A percentile compares a stretch with the other conserved stretches of the same genome.
phyloP scores from a whole-genome alignment of 345 rosid species.

The Draba incana region DNA sequence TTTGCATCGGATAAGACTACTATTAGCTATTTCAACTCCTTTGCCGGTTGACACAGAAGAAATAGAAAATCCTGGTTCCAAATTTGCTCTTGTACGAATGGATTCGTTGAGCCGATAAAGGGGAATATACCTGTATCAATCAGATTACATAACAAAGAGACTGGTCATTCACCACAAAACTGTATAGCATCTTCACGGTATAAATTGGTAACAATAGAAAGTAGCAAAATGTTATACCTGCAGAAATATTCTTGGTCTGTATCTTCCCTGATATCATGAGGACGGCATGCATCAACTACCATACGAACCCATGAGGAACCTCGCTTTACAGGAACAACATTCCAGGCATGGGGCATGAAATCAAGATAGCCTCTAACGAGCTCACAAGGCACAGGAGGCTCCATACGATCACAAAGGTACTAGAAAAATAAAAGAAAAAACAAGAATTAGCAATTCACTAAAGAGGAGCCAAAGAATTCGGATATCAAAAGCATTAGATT shows the following conservation, averaged over 20 bases:
- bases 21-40: constrained; percentile 62
- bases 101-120: constrained; percentile 56
- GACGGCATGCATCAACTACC: constrained; percentile 93
- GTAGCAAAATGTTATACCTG: constrained; percentile 50
- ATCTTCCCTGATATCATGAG: constrained; percentile 89
- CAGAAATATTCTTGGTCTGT: constrained; percentile 76
- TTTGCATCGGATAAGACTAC: constrained; percentile 65
- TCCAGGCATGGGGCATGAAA: constrained; percentile 97
- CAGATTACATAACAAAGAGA: constrained; percentile 29
- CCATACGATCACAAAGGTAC: constrained; percentile 96
- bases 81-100: constrained; percentile 41
- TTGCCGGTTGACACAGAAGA: constrained; percentile 60
- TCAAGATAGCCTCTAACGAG: constrained; percentile 98
- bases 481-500: constrained; percentile 18
- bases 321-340: constrained; percentile 61
- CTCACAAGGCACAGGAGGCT: constrained; percentile 94
- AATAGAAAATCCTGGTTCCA: constrained; percentile 52
- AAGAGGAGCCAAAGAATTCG: constrained; percentile 3
- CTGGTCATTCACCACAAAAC: constrained; percentile 11
- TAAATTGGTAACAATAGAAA: neutral
- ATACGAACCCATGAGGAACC: constrained; percentile 74
- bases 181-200: neutral
- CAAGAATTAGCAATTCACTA: constrained; percentile 28
- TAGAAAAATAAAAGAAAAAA: constrained; percentile 40
- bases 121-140: constrained; percentile 74